Percentiles rank a stretch among this genome's conserved stretches.
These are phyloP conservation scores for Xylariaceae sp. DNA, from an alignment of 2,329 filamentous ascomycete species.

Conservation along the genomic window DNA sequence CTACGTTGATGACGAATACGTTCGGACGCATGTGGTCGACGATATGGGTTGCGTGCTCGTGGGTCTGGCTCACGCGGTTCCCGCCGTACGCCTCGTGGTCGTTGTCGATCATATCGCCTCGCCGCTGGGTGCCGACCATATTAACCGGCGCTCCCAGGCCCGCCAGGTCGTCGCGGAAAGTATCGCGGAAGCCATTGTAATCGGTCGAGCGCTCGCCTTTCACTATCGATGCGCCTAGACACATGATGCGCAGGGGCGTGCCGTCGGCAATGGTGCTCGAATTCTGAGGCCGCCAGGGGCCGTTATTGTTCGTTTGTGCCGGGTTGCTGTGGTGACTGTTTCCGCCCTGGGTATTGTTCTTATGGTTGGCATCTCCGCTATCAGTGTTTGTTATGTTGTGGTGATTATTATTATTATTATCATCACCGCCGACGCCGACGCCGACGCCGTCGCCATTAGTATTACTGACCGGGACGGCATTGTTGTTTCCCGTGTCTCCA, in stretches of 20 bases:
- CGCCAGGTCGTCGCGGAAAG: constrained; percentile 26
- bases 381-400: not conserved
- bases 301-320: not conserved
- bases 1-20: constrained; percentile 31
- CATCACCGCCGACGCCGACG: not conserved
- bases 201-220: constrained; percentile 26
- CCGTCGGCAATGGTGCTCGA: constrained; percentile 26
- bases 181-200: constrained; percentile 26
- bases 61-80: constrained; percentile 27
- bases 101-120: constrained; percentile 31
- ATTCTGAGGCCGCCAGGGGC: constrained; percentile 22
- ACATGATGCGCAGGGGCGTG: constrained; percentile 30
- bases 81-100: constrained; percentile 32
- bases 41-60: constrained; percentile 26
- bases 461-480: not conserved
- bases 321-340: constrained; percentile 7
- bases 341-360: constrained; percentile 8
- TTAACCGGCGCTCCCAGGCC: constrained; percentile 23
- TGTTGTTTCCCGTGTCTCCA: not conserved
- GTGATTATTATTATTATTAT: not conserved
- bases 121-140: constrained; percentile 32
- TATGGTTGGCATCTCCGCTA: not conserved
- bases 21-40: constrained; percentile 28
- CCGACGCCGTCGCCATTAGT: not conserved
- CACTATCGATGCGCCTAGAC: constrained; percentile 29